Evolutionary conservation across 305 asterid genomes (phyloP), one percentile per base, ranked within the genome.

Genomic region (Fraxinus albicans): DNA sequence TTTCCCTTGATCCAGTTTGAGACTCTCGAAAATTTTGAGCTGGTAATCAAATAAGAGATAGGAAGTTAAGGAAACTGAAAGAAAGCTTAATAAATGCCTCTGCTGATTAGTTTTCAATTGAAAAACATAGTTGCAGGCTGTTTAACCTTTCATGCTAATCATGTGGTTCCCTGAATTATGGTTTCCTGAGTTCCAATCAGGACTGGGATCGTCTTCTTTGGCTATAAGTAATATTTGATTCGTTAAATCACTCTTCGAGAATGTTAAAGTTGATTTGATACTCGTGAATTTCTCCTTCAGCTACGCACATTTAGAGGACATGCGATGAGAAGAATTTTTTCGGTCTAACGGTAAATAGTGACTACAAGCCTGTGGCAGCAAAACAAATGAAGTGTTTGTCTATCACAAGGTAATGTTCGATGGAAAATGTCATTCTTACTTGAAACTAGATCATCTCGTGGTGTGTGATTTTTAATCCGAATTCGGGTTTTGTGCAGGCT

Each of bases 361-460:
- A 94, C 75, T 92, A 89, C 87, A 85, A 69, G 98, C 98, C 77
- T 93, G 98, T 84, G 98, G 98, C 44, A 94, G 98, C 19, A 97
- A 95, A 86, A 90, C 96, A 80, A 93, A 95, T 50, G 98, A 94
- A 86, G 97, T 92, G 21, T 93, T 87, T 60, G 95, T 84, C 23
- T 93, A 93, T 83, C 95, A 94, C 91, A 92, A 92, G 97, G 97
- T 93, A 36, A 65, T 65, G 73, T 65, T 65, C 27, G 5, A 10
- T 1, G 0, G 34, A 9, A 65, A 65, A 10, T 9, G 15, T 8
- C 73, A 65, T 60, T 47, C 67, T 73, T 40, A 35, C 36, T 42
- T 73, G 9, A 4, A 44, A 29, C 67, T n/a, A 40, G 42, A 38
- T 38, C 42, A 38, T 38, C 42, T 38, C 15, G 2, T 53, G 63